Conservation (phyloP, 371 early-diverging fungal species). For the Cokeromyces recurvatus region DNA sequence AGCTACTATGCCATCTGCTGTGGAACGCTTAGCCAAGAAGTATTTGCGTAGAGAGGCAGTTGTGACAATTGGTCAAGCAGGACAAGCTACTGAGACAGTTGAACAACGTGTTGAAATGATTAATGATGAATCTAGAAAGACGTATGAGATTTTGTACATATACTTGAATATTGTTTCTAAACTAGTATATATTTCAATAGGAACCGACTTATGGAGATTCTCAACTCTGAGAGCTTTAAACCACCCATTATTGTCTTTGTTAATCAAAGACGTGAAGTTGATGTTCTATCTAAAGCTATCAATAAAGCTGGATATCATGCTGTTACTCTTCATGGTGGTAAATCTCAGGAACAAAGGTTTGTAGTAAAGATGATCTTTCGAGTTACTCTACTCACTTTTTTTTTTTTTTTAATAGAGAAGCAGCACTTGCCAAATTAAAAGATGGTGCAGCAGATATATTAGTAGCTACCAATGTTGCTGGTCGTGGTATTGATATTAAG, state of each 20-base stretch:
- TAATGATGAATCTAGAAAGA: conserved; percentile 81
- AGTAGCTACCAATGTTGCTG: conserved; percentile 98
- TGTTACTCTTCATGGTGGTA: conserved; percentile 90
- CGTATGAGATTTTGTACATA: conserved; percentile 29
- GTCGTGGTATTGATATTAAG: conserved; percentile 98
- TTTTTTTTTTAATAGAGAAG: conserved; percentile 40
- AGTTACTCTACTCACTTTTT: too few relatives aligned
- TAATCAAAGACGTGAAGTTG: conserved; percentile 89
- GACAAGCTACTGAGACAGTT: conserved; percentile 94
- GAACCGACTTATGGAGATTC: conserved; percentile 71
- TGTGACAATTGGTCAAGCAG: conserved; percentile 96
- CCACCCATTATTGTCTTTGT: conserved; percentile 97
- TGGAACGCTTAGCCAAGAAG: conserved; percentile 90
- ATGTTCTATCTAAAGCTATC: conserved; percentile 68
- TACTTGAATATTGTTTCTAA: background rate
- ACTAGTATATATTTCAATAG: conserved; percentile 22
- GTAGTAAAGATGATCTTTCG: too few relatives aligned
- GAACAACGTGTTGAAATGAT: conserved; percentile 95
- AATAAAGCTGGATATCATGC: conserved; percentile 68
- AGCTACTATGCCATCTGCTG: conserved; percentile 98
- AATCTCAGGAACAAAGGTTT: conserved; percentile 91
- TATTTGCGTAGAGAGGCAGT: conserved; percentile 92
- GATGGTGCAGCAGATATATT: conserved; percentile 70
- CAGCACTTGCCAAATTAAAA: conserved; percentile 69
- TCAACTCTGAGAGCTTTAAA: conserved; percentile 58